Percentiles rank a stretch among this genome's conserved stretches.
Evolutionary conservation across 108 stramenopile genomes (phyloP).

Genomic region (Cyclostephanos tholiformis): DNA sequence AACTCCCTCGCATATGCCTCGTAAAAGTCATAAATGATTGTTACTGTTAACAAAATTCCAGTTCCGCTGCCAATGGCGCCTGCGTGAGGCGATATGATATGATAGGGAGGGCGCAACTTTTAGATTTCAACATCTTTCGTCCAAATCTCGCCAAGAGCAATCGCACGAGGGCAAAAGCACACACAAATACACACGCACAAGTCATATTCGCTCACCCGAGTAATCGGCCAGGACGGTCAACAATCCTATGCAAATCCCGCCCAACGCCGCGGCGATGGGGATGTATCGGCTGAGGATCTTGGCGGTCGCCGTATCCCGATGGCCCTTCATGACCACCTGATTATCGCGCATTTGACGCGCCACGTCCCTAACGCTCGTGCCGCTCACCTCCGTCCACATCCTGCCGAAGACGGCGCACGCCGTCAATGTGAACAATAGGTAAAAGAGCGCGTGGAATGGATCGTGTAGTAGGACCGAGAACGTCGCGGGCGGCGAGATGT

Average conservation of each 20-base stretch:
- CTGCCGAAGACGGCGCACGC: conserved; percentile 98
- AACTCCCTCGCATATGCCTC: conserved; percentile 89
- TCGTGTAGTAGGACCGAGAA: conserved; percentile 94
- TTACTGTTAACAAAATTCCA: conserved; percentile 97
- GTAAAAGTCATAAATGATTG: conserved; percentile 97
- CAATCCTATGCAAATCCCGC: conserved; percentile 99
- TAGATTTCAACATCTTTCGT: neutral
- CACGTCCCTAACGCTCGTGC: conserved; percentile 96
- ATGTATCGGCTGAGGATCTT: conserved; percentile 97
- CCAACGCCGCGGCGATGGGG: conserved; percentile 98
- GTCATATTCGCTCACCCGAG: conserved; percentile 83
- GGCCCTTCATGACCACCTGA: conserved; percentile 99
- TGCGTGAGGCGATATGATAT: neutral
- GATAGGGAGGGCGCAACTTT: neutral
- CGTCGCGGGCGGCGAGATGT: conserved; percentile 95
- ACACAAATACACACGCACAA: conserved; percentile 39
- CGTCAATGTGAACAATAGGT: conserved; percentile 95
- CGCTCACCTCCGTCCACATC: conserved; percentile 99
- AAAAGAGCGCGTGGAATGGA: conserved; percentile 98
- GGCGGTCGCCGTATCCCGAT: conserved; percentile 94
- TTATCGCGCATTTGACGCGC: conserved; percentile 98
- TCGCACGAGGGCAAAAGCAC: neutral
- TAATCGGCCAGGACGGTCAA: conserved; percentile 97
- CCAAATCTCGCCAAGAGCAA: conserved; percentile 43
- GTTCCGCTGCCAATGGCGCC: conserved; percentile 89